Evolutionary conservation across 2,329 filamentous ascomycete genomes (phyloP).

Genomic region (Penicillium decumbens): DNA sequence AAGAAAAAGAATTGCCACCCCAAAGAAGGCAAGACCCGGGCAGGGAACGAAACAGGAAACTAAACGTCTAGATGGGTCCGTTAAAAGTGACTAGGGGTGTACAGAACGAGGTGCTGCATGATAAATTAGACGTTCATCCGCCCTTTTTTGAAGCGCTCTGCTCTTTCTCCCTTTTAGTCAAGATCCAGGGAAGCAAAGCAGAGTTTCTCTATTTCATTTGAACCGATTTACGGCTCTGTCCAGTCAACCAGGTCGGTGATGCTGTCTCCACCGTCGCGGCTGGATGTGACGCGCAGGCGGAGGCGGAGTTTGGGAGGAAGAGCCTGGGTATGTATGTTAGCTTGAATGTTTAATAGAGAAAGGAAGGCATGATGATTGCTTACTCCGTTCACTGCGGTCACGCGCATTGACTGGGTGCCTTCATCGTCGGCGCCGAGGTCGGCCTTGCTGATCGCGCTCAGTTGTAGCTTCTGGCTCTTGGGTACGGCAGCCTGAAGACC

Average conservation of each 20-base stretch:
- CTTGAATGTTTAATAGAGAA: constrained; percentile 19
- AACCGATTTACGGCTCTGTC: constrained; percentile 62
- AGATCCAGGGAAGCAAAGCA: neutral
- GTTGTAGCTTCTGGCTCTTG: constrained; percentile 88
- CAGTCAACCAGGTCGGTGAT: constrained; percentile 94
- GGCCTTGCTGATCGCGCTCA: constrained; percentile 80
- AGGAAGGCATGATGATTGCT: constrained; percentile 45
- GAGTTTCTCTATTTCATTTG: neutral
- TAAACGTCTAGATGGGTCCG: constrained; percentile 10
- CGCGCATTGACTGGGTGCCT: constrained; percentile 85
- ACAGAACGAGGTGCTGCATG: constrained; percentile 16
- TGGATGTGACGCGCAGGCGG: constrained; percentile 77
- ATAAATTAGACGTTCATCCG: constrained; percentile 19
- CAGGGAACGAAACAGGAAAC: neutral
- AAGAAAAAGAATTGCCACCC: constrained; percentile 16
- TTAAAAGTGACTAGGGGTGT: constrained; percentile 9
- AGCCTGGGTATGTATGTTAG: constrained; percentile 51
- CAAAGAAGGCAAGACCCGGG: constrained; percentile 1
- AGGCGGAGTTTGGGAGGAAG: constrained; percentile 66
- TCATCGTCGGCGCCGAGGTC: constrained; percentile 74
- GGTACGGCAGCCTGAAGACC: constrained; percentile 92
- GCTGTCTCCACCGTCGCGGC: constrained; percentile 63
- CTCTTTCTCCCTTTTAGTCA: neutral
- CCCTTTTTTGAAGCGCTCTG: neutral
- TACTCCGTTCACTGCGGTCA: constrained; percentile 81